phyloP scores from a whole-genome alignment of 768 basidiomycete species.

The Vararia minispora region DNA sequence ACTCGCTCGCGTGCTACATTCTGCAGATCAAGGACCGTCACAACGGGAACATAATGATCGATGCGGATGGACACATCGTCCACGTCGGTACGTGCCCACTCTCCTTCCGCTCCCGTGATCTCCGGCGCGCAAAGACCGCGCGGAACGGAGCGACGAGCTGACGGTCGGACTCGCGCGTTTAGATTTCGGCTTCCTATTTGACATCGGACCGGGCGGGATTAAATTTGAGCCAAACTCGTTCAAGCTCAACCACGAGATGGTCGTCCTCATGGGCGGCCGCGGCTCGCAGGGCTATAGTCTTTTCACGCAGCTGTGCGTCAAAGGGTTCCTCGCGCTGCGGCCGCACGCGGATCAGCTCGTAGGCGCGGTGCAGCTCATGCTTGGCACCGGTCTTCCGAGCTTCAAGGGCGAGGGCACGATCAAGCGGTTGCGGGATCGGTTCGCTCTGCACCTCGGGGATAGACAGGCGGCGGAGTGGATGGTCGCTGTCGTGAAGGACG shows the following conservation, averaged over 20 bases:
- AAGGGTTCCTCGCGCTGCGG: constrained; percentile 95
- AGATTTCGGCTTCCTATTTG: too few species aligned
- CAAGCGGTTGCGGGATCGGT: constrained; percentile 75
- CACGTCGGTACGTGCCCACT: constrained; percentile 64
- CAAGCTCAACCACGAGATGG: constrained; percentile 99
- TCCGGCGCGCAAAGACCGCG: not conserved
- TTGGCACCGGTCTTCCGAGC: constrained; percentile 87
- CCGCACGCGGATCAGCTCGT: constrained; percentile 88
- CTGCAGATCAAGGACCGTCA: constrained; percentile 98
- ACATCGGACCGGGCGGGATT: constrained; percentile 79
- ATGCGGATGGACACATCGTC: constrained; percentile 92
- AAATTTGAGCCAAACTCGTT: constrained; percentile 98
- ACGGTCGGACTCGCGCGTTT: constrained; percentile 1
- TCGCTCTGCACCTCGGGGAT: constrained; percentile 73
- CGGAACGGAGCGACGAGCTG: not conserved
- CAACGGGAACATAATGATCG: constrained; percentile 99
- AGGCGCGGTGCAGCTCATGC: constrained; percentile 85
- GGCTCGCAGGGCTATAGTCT: constrained; percentile 90
- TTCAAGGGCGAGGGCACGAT: constrained; percentile 97
- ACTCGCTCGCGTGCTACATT: constrained; percentile 96
- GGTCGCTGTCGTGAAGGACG: constrained; percentile 81
- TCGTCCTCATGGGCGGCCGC: constrained; percentile 91
- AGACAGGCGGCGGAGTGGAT: constrained; percentile 91
- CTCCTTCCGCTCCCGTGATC: not conserved
- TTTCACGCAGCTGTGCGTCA: constrained; percentile 89